These are phyloP conservation scores for Lasiosphaeria miniovina DNA, from an alignment of 495 filamentous ascomycete species.

Conservation along the genomic window DNA sequence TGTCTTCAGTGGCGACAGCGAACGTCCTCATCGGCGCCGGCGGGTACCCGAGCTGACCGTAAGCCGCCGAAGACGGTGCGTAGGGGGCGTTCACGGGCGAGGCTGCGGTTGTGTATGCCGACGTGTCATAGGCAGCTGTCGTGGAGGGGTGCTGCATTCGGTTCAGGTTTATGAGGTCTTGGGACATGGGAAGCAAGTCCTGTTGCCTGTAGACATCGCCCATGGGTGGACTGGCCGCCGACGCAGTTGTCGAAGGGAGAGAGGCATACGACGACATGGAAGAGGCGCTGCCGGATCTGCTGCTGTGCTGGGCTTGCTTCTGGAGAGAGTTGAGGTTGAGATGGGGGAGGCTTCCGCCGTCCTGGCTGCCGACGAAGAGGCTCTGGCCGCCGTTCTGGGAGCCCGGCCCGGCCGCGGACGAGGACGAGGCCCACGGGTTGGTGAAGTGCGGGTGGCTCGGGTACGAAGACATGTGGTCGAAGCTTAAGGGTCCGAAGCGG, in stretches of 20 bases:
- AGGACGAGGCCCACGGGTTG: constrained; percentile 76
- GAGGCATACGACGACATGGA: constrained; percentile 63
- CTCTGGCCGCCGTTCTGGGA: constrained; percentile 47
- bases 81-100: constrained; percentile 64
- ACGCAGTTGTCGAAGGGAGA: constrained; percentile 65
- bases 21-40: constrained; percentile 62
- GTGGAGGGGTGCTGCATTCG: constrained; percentile 48
- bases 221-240: constrained; percentile 70
- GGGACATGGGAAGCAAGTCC: constrained; percentile 69
- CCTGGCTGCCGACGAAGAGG: constrained; percentile 49
- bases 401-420: constrained; percentile 21
- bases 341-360: constrained; percentile 28
- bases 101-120: constrained; percentile 51
- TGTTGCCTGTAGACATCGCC: constrained; percentile 56
- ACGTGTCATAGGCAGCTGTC: constrained; percentile 46
- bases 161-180: constrained; percentile 66
- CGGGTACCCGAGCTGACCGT: constrained; percentile 60
- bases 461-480: constrained; percentile 67
- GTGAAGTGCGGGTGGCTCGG: constrained; percentile 77
- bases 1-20: constrained; percentile 57
- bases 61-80: constrained; percentile 66
- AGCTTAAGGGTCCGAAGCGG: constrained; percentile 66
- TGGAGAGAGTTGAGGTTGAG: constrained; percentile 46
- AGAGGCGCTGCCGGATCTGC: constrained; percentile 50
- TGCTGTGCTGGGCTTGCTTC: constrained; percentile 32